phyloP scores from a whole-genome alignment of 495 filamentous ascomycete genomes.

The Trichoderma orchidacearum region DNA sequence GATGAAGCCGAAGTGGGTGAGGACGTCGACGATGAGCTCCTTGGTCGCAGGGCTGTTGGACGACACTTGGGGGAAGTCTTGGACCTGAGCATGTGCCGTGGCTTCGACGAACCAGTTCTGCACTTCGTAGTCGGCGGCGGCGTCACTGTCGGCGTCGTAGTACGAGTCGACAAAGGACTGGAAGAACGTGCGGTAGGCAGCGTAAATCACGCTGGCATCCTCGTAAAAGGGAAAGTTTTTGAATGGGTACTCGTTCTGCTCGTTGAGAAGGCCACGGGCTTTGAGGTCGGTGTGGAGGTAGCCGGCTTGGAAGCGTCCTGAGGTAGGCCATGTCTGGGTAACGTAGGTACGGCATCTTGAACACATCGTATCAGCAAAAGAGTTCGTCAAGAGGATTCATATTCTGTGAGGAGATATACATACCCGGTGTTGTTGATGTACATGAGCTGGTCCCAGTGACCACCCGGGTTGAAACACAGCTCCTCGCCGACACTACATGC shows the following conservation, averaged over 20 bases:
- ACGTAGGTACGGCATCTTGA: background rate
- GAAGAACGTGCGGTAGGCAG: conserved; percentile 14
- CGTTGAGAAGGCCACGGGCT: conserved; percentile 17
- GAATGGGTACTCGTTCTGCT: conserved; percentile 12
- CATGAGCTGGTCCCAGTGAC: background rate
- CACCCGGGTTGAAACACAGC: background rate
- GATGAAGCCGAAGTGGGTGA: conserved; percentile 18
- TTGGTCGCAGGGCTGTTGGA: background rate
- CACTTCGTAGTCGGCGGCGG: conserved; percentile 16
- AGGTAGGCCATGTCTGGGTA: background rate
- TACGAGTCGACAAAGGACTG: conserved; percentile 18
- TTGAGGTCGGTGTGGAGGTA: conserved; percentile 19
- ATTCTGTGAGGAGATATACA: background rate
- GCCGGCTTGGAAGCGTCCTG: conserved; percentile 16
- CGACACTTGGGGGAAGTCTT: conserved; percentile 11
- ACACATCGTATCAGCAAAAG: background rate
- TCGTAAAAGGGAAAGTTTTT: conserved; percentile 22
- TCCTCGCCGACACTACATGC: background rate
- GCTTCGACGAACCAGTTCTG: conserved; percentile 13
- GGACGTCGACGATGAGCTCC: conserved; percentile 15
- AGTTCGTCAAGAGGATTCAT: no score
- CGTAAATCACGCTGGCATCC: conserved; percentile 14
- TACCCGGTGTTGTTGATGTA: background rate
- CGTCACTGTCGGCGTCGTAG: conserved; percentile 9
- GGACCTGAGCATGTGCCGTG: conserved; percentile 6